Base-by-base conservation (phyloP, 306 rosid species). In the Cucurbita argyrosperma region DNA sequence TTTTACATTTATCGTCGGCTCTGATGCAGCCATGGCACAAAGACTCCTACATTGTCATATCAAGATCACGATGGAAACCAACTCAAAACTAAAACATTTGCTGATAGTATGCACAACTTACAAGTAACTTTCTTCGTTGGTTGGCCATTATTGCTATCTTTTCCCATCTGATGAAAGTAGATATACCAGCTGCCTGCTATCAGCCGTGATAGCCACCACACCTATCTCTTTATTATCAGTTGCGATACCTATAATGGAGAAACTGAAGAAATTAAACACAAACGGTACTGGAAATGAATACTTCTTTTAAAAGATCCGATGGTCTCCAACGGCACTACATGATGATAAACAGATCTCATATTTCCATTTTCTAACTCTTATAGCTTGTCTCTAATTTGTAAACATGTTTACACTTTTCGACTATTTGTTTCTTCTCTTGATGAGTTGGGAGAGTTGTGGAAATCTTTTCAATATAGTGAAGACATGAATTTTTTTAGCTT, bases 121-220 rank as follows among this genome's bases (percentile, higher is more conserved):
- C 74, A 26, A 51, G 60, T 70, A 70, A 26, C 8, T 70, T 50
- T 49, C 59, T 69, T 69, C 3, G 14, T 50, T 69, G 7, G 14
- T 35, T 12, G 45, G 30, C 19, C 39, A 69, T 16, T 70, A 15
- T 30, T 49, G 59, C 30, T 30, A 16, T 19, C 65, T 47, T 61
- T 45, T 16, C 38, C 37, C 0, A 63, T 70, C 47, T 9, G 60
- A 50, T 10, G 77, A 80, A 35, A 62, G 88, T 53, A 81, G 80
- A 83, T 80, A 90, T 72, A 90, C 84, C 78, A 88, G 74, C 81
- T 88, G 64, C 23, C 84, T 76, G 30, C 80, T 78, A 47, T 65
- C 82, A 51, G 82, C 72, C 9, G 91, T 91, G 23, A 89, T 83
- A 55, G 92, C 97, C 45, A 89, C 79, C 10, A 83, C 88, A 55